A percentile compares a stretch with the other conserved stretches of the same genome.
Conservation (phyloP, 129 eudicot species). For the Artemisia argyi region DNA sequence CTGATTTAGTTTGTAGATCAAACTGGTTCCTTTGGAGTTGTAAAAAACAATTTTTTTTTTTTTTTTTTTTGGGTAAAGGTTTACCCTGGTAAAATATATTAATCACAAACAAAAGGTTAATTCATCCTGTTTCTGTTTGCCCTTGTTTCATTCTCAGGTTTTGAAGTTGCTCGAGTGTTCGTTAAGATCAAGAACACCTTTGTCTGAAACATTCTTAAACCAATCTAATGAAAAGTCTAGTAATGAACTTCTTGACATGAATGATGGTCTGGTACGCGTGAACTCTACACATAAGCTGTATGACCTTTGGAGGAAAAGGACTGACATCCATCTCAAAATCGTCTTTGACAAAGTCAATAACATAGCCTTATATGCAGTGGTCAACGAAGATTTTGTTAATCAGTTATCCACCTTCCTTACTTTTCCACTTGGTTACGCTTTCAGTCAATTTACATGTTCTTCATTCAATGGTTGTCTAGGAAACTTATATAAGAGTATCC, state of each 20-base stretch:
- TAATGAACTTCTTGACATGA: constrained; percentile 6
- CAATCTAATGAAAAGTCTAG: constrained; percentile 9
- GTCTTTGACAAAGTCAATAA: constrained; percentile 20
- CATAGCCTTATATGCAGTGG: constrained; percentile 14
- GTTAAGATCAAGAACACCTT: constrained; percentile 26
- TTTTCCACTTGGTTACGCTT: constrained; percentile 21
- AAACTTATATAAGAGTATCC: constrained; percentile 20
- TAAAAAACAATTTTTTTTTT: too few relatives aligned
- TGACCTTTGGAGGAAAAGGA: constrained; percentile 10
- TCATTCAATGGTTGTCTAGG: constrained; percentile 24
- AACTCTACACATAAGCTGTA: neutral
- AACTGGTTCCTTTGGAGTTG: too few relatives aligned
- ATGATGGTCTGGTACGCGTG: constrained; percentile 7
- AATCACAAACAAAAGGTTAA: too few relatives aligned
- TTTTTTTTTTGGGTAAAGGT: too few relatives aligned
- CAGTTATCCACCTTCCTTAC: constrained; percentile 15
- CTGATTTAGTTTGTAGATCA: neutral
- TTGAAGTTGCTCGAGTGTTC: constrained; percentile 33
- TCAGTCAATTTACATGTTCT: constrained; percentile 13
- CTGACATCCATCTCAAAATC: constrained; percentile 7
- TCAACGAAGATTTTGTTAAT: constrained; percentile 15
- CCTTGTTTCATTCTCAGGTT: constrained; percentile 20
- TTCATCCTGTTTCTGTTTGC: neutral
- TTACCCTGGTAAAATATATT: too few relatives aligned
- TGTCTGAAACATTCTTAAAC: constrained; percentile 24